These are phyloP conservation scores for Spergularia azorica DNA, from an alignment of 179 eudicot species.

Conservation along the genomic window DNA sequence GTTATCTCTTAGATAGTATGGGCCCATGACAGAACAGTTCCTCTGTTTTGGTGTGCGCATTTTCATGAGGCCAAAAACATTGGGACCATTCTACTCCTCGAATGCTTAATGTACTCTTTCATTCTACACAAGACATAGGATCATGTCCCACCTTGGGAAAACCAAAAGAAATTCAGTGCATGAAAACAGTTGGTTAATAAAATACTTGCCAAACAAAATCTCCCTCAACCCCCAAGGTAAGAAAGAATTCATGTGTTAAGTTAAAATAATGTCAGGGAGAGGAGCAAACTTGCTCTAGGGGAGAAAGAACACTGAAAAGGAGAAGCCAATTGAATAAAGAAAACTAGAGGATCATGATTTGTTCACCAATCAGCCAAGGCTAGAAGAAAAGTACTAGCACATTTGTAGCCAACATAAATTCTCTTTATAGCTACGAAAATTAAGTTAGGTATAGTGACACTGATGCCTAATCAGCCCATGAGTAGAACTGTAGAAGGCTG, in stretches of 20 bases:
- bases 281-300: too few species aligned
- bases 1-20: conserved; percentile 34
- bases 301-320: background rate
- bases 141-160: conserved; percentile 24
- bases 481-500: background rate
- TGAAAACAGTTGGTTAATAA: background rate
- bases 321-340: background rate
- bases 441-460: background rate
- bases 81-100: conserved; percentile 51
- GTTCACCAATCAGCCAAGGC: background rate
- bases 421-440: background rate
- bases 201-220: background rate
- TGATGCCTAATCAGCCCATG: background rate
- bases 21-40: conserved; percentile 45
- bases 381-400: background rate
- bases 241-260: background rate
- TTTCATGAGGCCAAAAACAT: conserved; percentile 43
- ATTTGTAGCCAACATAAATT: background rate
- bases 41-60: conserved; percentile 51
- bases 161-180: background rate
- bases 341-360: background rate
- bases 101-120: conserved; percentile 19
- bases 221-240: background rate
- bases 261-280: background rate
- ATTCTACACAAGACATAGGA: conserved; percentile 22